A percentile compares a stretch with the other conserved stretches of the same genome.
These are phyloP conservation scores for Margaritispora aquatica DNA, from an alignment of 495 filamentous ascomycete species.

Conservation along the genomic window DNA sequence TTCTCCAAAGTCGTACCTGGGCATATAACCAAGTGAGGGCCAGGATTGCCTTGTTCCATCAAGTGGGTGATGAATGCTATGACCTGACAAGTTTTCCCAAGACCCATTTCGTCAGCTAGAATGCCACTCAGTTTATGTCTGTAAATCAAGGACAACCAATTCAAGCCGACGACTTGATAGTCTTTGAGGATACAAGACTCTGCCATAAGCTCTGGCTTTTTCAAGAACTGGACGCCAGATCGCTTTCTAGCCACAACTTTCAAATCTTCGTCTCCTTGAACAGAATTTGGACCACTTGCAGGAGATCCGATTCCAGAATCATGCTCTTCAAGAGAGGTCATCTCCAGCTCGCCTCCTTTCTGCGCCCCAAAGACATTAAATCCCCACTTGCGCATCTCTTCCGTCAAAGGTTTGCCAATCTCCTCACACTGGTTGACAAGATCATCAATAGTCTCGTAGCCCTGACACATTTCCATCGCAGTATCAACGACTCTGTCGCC, in stretches of 20 bases:
- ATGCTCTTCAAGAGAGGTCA: slow-evolving; percentile 47
- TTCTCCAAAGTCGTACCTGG: slow-evolving; percentile 92
- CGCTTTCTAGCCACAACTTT: slow-evolving; percentile 29
- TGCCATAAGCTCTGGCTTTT: slow-evolving; percentile 69
- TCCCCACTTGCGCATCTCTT: slow-evolving; percentile 71
- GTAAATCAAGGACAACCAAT: slow-evolving; percentile 84
- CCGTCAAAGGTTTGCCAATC: slow-evolving; percentile 59
- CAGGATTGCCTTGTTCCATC: slow-evolving; percentile 55
- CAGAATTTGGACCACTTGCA: slow-evolving; percentile 38
- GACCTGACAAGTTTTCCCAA: slow-evolving; percentile 96
- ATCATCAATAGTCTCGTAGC: slow-evolving; percentile 69
- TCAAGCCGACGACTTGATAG: slow-evolving; percentile 90
- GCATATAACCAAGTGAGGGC: slow-evolving; percentile 84
- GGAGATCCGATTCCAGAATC: slow-evolving; percentile 77
- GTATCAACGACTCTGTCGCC: slow-evolving; percentile 70
- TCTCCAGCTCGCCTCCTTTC: slow-evolving; percentile 58
- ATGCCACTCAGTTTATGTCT: slow-evolving; percentile 75
- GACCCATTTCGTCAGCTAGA: slow-evolving; percentile 94
- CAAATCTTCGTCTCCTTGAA: slow-evolving; percentile 44
- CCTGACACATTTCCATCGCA: slow-evolving; percentile 64
- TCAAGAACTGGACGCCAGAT: slow-evolving; percentile 38
- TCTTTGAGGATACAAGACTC: slow-evolving; percentile 71
- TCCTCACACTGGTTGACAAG: slow-evolving; percentile 66
- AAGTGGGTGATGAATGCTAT: slow-evolving; percentile 87
- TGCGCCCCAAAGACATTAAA: slow-evolving; percentile 62